phyloP scores from a whole-genome alignment of 257 asterid genomes.

The Echium plantagineum region DNA sequence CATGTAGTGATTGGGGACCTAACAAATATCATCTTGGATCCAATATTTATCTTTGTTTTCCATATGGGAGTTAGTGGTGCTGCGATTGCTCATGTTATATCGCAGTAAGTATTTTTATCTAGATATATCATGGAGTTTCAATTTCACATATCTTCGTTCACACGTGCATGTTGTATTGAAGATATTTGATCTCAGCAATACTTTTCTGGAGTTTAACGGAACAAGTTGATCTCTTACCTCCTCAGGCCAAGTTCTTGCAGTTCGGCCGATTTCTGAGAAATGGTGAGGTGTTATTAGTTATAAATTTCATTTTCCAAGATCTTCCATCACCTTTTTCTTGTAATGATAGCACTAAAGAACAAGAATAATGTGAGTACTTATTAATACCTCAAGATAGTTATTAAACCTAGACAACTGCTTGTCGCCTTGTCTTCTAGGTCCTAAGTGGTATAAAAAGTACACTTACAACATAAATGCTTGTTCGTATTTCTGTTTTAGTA shows the following conservation, averaged over 20 bases:
- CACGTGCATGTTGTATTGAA: conserved; percentile 15
- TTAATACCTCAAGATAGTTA: too few relatives aligned
- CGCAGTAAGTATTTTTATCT: conserved; percentile 42
- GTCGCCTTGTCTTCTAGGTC: too few relatives aligned
- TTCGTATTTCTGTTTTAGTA: too few relatives aligned
- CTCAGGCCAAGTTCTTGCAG: conserved; percentile 43
- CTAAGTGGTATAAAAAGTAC: too few relatives aligned
- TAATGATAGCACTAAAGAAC: background rate
- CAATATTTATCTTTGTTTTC: conserved; percentile 44
- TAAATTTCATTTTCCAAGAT: background rate
- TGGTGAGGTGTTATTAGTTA: conserved; percentile 26
- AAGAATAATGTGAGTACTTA: too few relatives aligned
- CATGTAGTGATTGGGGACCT: conserved; percentile 53
- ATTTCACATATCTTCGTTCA: conserved; percentile 1
- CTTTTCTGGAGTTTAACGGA: conserved; percentile 47
- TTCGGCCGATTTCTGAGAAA: conserved; percentile 54
- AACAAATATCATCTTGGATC: conserved; percentile 54
- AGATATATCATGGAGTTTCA: background rate
- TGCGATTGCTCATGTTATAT: conserved; percentile 63
- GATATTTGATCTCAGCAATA: conserved; percentile 62
- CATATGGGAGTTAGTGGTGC: conserved; percentile 60
- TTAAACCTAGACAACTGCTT: too few relatives aligned
- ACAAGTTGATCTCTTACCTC: conserved; percentile 52
- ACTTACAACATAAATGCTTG: too few relatives aligned
- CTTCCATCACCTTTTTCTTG: background rate